phyloP scores from a whole-genome alignment of 441 rosid species.

The Erodium trifolium region DNA sequence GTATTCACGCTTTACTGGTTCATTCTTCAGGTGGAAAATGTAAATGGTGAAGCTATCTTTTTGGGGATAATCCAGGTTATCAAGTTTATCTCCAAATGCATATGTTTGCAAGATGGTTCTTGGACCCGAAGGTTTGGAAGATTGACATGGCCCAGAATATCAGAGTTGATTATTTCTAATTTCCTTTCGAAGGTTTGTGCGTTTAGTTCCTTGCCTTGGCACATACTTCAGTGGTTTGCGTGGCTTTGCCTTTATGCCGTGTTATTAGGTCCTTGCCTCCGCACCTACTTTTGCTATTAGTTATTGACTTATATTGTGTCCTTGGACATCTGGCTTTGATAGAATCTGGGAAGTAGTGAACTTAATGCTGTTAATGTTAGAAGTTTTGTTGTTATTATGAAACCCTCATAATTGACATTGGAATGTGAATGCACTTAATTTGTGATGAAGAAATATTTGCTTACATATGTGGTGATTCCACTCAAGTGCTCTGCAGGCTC shows the following conservation, averaged over 20 bases:
- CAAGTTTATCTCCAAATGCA: conserved; percentile 44
- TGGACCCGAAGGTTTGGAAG: conserved; percentile 82
- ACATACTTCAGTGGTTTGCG: neutral
- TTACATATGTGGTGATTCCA: too few relatives aligned
- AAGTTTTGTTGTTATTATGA: neutral
- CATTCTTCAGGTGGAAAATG: conserved; percentile 37
- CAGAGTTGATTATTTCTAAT: conserved; percentile 71
- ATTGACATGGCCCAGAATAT: conserved; percentile 87
- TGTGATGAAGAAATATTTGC: too few relatives aligned
- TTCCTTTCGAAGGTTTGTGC: conserved; percentile 77
- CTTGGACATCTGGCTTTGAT: neutral
- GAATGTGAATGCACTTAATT: neutral
- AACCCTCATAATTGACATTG: neutral
- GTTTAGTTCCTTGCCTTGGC: conserved; percentile 3
- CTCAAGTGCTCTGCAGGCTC: neutral
- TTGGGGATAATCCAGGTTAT: conserved; percentile 49
- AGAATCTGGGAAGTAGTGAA: neutral
- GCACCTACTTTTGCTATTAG: neutral
- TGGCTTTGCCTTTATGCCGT: neutral
- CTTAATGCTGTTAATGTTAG: neutral
- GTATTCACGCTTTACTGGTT: too few relatives aligned
- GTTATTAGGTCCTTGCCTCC: neutral
- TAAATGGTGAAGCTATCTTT: conserved; percentile 56
- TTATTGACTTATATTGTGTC: neutral
- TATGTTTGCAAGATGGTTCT: conserved; percentile 67